These are phyloP conservation scores for Sporothrix pseudoabietina DNA, from an alignment of 2,329 filamentous ascomycete species.

Conservation along the genomic window DNA sequence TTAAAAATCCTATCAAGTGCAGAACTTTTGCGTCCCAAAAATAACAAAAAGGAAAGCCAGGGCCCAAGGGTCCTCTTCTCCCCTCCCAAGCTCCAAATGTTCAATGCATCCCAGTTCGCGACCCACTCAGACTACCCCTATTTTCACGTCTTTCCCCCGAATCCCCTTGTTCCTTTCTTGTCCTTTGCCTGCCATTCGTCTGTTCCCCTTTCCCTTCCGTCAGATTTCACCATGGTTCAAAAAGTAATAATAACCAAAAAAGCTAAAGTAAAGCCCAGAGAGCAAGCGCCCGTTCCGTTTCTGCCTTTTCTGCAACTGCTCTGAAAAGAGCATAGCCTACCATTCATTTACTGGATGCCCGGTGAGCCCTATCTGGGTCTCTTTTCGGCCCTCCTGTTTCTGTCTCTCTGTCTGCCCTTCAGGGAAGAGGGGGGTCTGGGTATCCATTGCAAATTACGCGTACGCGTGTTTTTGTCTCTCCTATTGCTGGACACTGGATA, in stretches of 20 bases:
- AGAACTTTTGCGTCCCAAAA: not conserved
- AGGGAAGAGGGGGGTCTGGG: not conserved
- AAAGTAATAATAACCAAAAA: not conserved
- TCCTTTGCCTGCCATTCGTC: not conserved
- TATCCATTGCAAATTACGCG: slow-evolving; percentile 1
- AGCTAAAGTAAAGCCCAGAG: not conserved
- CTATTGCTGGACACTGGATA: not conserved
- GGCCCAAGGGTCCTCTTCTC: too few relatives aligned
- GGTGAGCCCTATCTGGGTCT: not conserved
- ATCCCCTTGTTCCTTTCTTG: too few relatives aligned
- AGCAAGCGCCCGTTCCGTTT: not conserved
- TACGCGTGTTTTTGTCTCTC: slow-evolving; percentile 11
- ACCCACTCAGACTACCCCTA: slow-evolving; percentile 22
- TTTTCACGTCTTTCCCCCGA: not conserved
- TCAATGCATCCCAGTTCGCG: not conserved
- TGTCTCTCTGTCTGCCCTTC: not conserved
- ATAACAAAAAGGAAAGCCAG: not conserved
- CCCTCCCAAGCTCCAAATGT: not conserved
- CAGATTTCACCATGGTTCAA: not conserved
- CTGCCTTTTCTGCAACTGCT: not conserved
- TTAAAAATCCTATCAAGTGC: not conserved
- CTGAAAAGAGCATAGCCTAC: not conserved
- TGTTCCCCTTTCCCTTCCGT: not conserved
- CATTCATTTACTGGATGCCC: not conserved
- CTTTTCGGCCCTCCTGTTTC: not conserved